Base-by-base conservation (phyloP, 768 basidiomycete species). In the Strobilomyces confusus region DNA sequence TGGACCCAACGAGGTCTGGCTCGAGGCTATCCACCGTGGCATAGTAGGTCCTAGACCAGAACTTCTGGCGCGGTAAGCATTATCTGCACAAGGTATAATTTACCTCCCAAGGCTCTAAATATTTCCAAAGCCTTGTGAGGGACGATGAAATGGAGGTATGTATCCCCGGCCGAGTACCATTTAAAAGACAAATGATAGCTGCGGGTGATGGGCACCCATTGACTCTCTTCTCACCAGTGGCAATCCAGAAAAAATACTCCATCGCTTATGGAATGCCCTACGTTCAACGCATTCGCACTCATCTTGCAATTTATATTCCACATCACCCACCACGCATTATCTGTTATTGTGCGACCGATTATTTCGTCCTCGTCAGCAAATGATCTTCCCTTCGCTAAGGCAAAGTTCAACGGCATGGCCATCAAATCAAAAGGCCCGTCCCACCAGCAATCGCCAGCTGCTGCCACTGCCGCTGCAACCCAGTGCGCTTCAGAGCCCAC, bases 381-480 rank as follows among this genome's bases (percentile, higher is more conserved):
- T 56, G 73, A 70, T 56, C 74, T 63, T 20, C 65, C 69, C 8
- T 67, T 73, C 33, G 65, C 61, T 25, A 75, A 80, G 61, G 74
- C 78, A 56, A 81, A 77, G 48, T 80, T 82, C 51, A 86, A 86
- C 52, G 81, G 81, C 46, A 83, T 87, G 55, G 78, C 82, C 23
- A 74, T 83, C 65, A 83, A 85, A 62, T 69, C 79, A 4, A 80
- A 79, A 61, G 56, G 44, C 14, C 58, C 57, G 4, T 54, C 62
- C 66, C 19, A 17, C 64, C 9, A 52, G 71, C 29, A 55, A 64
- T 52, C 84, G 83, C 51, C 80, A 78, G 63, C 80, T 83, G 20
- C 65, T 86, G 52, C 29, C 33, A 75, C 77, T 9, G 81, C 83
- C 41, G 73, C 77, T 14, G 65, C 63, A 9, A 69, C 75, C 22